Percentiles rank a stretch among this genome's conserved stretches.
Evolutionary conservation across 768 basidiomycete species (phyloP).

Genomic region (Leccinum fibrillosum): DNA sequence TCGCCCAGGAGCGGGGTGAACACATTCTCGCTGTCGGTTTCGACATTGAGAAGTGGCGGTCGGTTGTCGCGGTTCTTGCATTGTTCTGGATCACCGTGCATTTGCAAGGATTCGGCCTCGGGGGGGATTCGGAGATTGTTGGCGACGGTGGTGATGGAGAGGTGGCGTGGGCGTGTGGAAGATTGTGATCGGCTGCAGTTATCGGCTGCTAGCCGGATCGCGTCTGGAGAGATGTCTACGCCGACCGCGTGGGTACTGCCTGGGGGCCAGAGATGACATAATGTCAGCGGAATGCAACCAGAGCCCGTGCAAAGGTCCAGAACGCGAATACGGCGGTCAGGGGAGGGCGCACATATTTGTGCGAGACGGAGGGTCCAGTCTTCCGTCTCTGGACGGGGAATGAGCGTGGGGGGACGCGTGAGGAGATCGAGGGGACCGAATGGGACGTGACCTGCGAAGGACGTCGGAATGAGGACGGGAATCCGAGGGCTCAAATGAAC

Average conservation of each 20-base stretch:
- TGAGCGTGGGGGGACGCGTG: constrained; percentile 76
- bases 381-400: constrained; percentile 95
- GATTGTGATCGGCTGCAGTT: constrained; percentile 33
- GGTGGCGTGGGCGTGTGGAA: constrained; percentile 12
- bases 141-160: constrained; percentile 6
- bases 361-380: constrained; percentile 69
- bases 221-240: constrained; percentile 66
- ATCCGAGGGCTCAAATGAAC: constrained; percentile 8
- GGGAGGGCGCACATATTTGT: constrained; percentile 37
- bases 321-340: constrained; percentile 37
- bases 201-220: constrained; percentile 47
- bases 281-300: constrained; percentile 86
- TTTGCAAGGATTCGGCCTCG: background rate
- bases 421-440: constrained; percentile 82
- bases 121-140: constrained; percentile 2
- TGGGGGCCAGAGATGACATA: constrained; percentile 62
- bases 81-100: background rate
- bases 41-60: background rate
- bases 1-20: constrained; percentile 43
- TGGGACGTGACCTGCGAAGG: constrained; percentile 62
- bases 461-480: background rate
- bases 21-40: constrained; percentile 15
- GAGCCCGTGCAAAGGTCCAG: constrained; percentile 94
- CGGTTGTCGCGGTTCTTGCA: background rate
- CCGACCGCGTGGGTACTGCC: constrained; percentile 55